These are phyloP conservation scores for Pythium pyrilobum DNA, from an alignment of 352 stramenopile species.

Conservation along the genomic window DNA sequence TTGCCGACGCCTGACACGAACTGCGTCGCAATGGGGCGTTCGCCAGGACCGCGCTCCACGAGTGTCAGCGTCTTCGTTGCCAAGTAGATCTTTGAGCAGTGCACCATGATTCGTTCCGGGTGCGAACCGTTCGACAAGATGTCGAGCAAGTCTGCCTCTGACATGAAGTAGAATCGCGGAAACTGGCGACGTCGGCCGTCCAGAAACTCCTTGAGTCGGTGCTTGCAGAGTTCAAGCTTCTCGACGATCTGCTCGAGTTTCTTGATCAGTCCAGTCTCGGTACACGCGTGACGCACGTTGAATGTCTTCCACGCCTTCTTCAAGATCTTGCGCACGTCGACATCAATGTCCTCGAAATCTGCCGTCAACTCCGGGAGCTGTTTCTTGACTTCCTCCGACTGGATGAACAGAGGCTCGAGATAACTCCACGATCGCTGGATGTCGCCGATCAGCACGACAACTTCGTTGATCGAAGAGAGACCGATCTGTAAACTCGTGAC, in stretches of 20 bases:
- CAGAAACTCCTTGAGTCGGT: conserved; percentile 93
- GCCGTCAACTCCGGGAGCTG: conserved; percentile 92
- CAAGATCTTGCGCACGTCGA: conserved; percentile 88
- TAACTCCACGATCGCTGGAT: conserved; percentile 97
- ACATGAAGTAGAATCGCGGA: conserved; percentile 92
- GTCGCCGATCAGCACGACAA: conserved; percentile 91
- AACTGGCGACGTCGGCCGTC: conserved; percentile 93
- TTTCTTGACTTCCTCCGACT: conserved; percentile 95
- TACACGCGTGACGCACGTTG: conserved; percentile 91
- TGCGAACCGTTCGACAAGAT: conserved; percentile 95
- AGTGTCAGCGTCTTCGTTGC: conserved; percentile 91
- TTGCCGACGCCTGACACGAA: conserved; percentile 94
- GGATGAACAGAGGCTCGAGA: conserved; percentile 94
- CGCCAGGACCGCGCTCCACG: conserved; percentile 38
- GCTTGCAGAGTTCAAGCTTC: conserved; percentile 93
- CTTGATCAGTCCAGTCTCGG: conserved; percentile 81
- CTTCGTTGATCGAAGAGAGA: conserved; percentile 88
- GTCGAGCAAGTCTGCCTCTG: conserved; percentile 90
- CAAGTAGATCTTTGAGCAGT: conserved; percentile 96
- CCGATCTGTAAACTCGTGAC: conserved; percentile 86
- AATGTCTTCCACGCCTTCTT: conserved; percentile 81
- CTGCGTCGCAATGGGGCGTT: conserved; percentile 80
- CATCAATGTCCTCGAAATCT: conserved; percentile 93
- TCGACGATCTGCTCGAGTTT: conserved; percentile 90
- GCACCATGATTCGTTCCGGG: conserved; percentile 92